Base-by-base conservation (phyloP, 805 yeast genomes). In the Diddensiella santjacobensis region DNA sequence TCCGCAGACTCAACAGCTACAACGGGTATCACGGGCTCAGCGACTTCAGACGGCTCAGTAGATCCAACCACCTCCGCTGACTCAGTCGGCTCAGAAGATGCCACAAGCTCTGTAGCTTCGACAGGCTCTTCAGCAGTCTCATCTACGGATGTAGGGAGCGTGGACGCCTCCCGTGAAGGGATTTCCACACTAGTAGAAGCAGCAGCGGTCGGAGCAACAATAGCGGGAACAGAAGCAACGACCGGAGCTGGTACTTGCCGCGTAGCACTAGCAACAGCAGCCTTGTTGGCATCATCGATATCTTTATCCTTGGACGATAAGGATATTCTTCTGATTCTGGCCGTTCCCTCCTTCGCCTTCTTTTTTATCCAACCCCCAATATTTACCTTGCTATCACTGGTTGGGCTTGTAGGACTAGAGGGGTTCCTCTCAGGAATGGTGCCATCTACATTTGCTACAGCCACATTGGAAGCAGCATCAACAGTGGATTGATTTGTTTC, bases 351-450 rank as follows among this genome's bases (percentile, higher is more conserved):
- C 20, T 35, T 35, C 15, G 40, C 35, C 40, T 26, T 51, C 52
- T 8, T 44, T 53, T 38, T 47, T 52, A 22, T 58, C 58, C 38
- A 35, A 17, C 20, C 38, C 6, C 38, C 38, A 13, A 35, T 13
- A 35, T 35, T 35, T 17, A n/a, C 20, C 15, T 15, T 8, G 18
- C 38, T 15, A 13, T 35, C 20, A 17, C 20, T 8, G 38, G 38
- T n/a, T 10, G 38, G 38, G 15, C 20, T n/a, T 15, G 15, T 6
- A 8, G 38, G 38, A 13, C 20, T 22, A 8, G 43, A 13, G 8
- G 43, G 18, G n/a, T n/a, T n/a, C n/a, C n/a, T n/a, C n/a, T n/a
- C n/a, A 20, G 41, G 24, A 23, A 15, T 38, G 6, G 18, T 23
- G 15, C 33, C 43, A 10, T 40, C 33, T 8, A 40, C 43, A 35